Evolutionary conservation across 2,329 filamentous ascomycete genomes (phyloP).

Genomic region (Alternaria rosae): DNA sequence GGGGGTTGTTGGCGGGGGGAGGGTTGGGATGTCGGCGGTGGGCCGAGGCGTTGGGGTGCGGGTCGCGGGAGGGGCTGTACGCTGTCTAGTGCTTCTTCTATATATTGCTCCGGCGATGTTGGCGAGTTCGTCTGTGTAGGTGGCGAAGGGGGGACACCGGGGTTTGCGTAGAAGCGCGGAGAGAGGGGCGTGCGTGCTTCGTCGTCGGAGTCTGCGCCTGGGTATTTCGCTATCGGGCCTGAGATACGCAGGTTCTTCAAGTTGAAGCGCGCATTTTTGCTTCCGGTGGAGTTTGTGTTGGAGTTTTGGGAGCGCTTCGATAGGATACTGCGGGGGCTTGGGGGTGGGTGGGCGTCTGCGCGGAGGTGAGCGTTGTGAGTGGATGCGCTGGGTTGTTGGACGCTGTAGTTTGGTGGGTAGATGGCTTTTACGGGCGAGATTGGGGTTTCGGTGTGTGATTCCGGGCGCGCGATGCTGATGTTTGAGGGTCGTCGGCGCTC

Average conservation of each 20-base stretch:
- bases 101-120: conserved; percentile 29
- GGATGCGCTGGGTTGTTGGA: conserved; percentile 22
- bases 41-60: conserved; percentile 39
- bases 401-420: conserved; percentile 53
- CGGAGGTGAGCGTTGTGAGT: conserved; percentile 18
- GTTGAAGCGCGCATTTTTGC: conserved; percentile 53
- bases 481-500: conserved; percentile 33
- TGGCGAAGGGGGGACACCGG: conserved; percentile 62
- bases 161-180: conserved; percentile 60
- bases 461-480: conserved; percentile 40
- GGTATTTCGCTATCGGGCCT: conserved; percentile 59
- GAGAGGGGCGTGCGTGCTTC: conserved; percentile 62
- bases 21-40: conserved; percentile 15
- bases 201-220: conserved; percentile 53
- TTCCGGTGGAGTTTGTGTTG: conserved; percentile 46
- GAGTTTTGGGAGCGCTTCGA: conserved; percentile 47
- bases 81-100: conserved; percentile 45
- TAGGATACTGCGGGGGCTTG: conserved; percentile 47
- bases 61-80: conserved; percentile 48
- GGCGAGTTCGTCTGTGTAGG: conserved; percentile 52
- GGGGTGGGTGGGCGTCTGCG: conserved; percentile 25
- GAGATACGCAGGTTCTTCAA: conserved; percentile 66
- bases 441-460: conserved; percentile 41
- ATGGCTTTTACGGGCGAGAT: conserved; percentile 56
- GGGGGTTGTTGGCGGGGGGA: not conserved